Conservation (phyloP, 139 green algal species). For the Penium margaritaceum region DNA sequence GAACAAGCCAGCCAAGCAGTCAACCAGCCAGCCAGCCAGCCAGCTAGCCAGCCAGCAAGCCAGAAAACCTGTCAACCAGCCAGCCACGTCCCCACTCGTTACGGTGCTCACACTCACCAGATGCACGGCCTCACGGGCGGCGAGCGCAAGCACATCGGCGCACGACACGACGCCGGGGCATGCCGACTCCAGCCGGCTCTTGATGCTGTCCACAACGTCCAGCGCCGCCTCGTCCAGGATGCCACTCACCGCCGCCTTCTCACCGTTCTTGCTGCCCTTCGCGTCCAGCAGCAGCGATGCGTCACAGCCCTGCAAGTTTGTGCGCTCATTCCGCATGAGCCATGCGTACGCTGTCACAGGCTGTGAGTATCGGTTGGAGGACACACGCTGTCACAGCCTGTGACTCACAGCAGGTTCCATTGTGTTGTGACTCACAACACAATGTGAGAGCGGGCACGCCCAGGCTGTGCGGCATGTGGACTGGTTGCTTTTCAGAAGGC, state of each 20-base stretch:
- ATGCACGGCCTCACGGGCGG: background rate
- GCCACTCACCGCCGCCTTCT: background rate
- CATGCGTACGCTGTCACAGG: background rate
- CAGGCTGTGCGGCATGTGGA: background rate
- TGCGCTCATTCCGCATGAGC: background rate
- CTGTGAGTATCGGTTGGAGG: no score
- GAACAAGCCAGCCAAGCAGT: no score
- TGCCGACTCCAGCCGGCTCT: background rate
- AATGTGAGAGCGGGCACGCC: background rate
- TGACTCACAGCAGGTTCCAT: background rate
- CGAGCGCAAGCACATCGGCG: slow-evolving; percentile 1
- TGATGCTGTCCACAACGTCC: slow-evolving; percentile 8
- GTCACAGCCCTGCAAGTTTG: background rate
- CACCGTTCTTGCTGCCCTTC: background rate
- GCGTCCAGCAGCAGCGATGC: background rate
- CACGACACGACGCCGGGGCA: slow-evolving; percentile 8
- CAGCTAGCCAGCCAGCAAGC: no score
- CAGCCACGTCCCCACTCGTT: no score
- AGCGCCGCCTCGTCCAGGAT: background rate
- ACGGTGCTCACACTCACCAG: no score
- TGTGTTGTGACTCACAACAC: background rate
- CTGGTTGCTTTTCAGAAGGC: background rate
- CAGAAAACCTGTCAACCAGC: no score
- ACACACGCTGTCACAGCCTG: no score
- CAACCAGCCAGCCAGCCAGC: no score